Conservation (phyloP, 148 eudicot species). For the Camellia granthamiana region DNA sequence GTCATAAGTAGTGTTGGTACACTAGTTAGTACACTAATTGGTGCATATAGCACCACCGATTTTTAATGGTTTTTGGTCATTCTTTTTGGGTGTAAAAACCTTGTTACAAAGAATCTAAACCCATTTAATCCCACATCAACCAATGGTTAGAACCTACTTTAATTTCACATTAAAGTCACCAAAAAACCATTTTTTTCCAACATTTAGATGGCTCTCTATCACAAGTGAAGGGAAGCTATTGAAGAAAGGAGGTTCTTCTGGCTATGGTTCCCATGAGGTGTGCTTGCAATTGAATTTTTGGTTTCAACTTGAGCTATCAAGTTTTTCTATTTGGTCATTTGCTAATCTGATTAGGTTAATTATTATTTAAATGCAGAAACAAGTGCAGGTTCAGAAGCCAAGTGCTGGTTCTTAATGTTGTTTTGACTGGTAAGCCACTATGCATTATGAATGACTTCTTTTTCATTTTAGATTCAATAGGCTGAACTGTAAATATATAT, state of each 20-base stretch:
- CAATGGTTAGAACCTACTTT: no score
- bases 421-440: constrained; percentile 42
- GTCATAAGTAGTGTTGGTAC: no score
- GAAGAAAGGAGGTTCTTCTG: constrained; percentile 59
- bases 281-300: constrained; percentile 10
- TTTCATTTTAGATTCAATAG: constrained; percentile 13
- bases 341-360: background rate
- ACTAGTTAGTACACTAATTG: no score
- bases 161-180: no score
- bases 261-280: constrained; percentile 77
- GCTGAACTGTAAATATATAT: constrained; percentile 28
- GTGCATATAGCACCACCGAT: no score
- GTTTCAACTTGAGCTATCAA: background rate
- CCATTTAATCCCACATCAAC: no score
- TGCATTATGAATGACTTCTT: background rate
- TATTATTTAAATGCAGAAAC: constrained; percentile 55
- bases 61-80: no score
- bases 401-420: constrained; percentile 72
- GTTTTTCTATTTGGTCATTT: constrained; percentile 1
- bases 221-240: constrained; percentile 43
- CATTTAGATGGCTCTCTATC: constrained; percentile 36
- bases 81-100: no score
- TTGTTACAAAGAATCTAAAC: no score
- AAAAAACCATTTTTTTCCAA: no score
- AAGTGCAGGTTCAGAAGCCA: constrained; percentile 96